Evolutionary conservation across 257 asterid species (phyloP).

Genomic region (Solanum appendiculatum): DNA sequence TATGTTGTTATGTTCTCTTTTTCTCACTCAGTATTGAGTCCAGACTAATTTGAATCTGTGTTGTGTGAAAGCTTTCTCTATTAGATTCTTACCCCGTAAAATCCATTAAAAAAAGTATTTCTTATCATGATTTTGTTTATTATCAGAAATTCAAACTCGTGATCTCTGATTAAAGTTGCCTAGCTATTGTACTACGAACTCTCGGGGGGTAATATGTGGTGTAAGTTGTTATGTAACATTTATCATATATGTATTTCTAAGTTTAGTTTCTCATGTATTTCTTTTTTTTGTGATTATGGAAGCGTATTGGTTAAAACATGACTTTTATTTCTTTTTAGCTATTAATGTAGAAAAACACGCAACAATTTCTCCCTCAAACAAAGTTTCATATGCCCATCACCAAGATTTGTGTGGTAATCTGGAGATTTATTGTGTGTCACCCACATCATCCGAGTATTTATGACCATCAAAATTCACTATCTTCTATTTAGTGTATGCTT

Average conservation of each 20-base stretch:
- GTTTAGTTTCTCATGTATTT: too few relatives aligned
- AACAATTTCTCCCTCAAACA: background rate
- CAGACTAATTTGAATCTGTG: background rate
- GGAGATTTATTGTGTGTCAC: accelerated
- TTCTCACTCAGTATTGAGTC: too few relatives aligned
- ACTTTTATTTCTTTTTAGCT: too few relatives aligned
- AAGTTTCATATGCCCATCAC: background rate
- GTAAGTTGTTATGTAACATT: too few relatives aligned
- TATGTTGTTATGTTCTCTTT: background rate
- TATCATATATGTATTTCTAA: too few relatives aligned
- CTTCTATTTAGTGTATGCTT: background rate
- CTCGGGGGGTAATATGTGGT: too few relatives aligned
- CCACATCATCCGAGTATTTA: background rate
- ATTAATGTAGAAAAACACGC: background rate
- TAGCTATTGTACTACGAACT: too few relatives aligned
- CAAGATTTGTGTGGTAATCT: background rate
- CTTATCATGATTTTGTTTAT: too few relatives aligned
- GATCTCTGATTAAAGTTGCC: too few relatives aligned
- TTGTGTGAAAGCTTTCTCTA: background rate
- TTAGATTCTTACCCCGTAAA: too few relatives aligned
- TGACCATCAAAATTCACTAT: background rate
- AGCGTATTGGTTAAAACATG: background rate
- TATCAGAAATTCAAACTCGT: too few relatives aligned
- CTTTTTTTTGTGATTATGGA: background rate
- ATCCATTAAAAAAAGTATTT: too few relatives aligned